Evolutionary conservation across 805 yeast genomes (phyloP).

Genomic region (Saccharomycopsis capsularis): DNA sequence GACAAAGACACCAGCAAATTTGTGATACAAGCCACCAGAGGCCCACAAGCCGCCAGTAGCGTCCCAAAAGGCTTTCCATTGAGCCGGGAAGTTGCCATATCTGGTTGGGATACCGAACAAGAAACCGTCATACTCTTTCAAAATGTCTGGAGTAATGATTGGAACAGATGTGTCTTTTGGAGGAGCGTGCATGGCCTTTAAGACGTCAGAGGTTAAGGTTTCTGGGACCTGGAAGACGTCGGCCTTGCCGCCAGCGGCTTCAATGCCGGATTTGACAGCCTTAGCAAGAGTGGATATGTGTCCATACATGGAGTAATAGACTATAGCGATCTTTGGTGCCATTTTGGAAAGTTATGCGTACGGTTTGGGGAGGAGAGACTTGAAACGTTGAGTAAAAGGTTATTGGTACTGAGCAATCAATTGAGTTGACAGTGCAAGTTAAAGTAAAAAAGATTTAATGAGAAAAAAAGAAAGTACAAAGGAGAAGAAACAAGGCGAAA

Average conservation of each 20-base stretch:
- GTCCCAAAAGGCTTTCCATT: constrained; percentile 72
- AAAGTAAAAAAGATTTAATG: no score
- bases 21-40: constrained; percentile 59
- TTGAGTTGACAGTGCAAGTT: no score
- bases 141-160: constrained; percentile 47
- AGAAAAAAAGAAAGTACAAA: no score
- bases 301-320: constrained; percentile 77
- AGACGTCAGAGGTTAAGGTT: constrained; percentile 59
- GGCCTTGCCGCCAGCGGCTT: constrained; percentile 61
- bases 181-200: constrained; percentile 60
- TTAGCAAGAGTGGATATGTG: constrained; percentile 68
- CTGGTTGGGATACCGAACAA: constrained; percentile 78
- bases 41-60: constrained; percentile 75
- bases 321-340: constrained; percentile 51
- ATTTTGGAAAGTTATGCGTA: background rate
- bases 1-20: constrained; percentile 65
- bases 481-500: no score
- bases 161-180: constrained; percentile 47
- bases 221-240: constrained; percentile 76
- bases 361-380: no score
- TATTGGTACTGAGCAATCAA: no score
- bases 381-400: no score
- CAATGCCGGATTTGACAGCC: constrained; percentile 61
- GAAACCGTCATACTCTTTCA: constrained; percentile 62
- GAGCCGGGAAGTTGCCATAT: constrained; percentile 70